phyloP scores from a whole-genome alignment of 805 yeast genomes.

The Wickerhamiella allomyrinae region DNA sequence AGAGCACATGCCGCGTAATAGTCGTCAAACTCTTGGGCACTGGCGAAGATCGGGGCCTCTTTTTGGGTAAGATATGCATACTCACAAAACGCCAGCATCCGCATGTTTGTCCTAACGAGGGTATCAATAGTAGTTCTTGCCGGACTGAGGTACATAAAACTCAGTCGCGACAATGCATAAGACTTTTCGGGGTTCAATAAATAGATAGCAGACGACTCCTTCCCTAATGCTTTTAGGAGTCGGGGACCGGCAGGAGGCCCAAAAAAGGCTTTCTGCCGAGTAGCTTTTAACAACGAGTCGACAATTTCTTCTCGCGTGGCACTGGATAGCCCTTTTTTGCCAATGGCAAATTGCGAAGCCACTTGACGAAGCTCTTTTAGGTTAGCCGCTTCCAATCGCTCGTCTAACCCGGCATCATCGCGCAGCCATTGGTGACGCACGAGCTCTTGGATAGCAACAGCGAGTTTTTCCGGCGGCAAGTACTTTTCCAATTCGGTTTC shows the following conservation, averaged over 20 bases:
- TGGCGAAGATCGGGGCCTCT: constrained; percentile 15
- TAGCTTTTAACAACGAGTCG: constrained; percentile 7
- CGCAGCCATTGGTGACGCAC: constrained; percentile 8
- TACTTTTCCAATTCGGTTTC: constrained; percentile 15
- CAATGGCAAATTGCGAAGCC: constrained; percentile 7
- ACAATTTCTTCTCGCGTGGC: constrained; percentile 1
- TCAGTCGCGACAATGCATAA: constrained; percentile 8
- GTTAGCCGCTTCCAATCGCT: constrained; percentile 11
- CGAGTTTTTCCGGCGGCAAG: constrained; percentile 13
- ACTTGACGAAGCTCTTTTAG: constrained; percentile 13
- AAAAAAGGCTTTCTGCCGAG: constrained; percentile 12
- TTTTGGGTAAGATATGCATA: constrained; percentile 14
- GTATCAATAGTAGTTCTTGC: constrained; percentile 15
- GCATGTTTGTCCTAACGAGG: constrained; percentile 17
- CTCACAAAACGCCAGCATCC: constrained; percentile 12
- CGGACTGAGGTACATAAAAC: constrained; percentile 16
- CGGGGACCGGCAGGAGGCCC: constrained; percentile 3
- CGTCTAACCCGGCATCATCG: constrained; percentile 5
- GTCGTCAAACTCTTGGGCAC: constrained; percentile 8
- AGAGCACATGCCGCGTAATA: constrained; percentile 14
- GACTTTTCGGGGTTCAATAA: constrained; percentile 4
- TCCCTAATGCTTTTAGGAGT: constrained; percentile 5
- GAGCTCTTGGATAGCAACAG: constrained; percentile 8
- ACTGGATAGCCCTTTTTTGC: constrained; percentile 6
- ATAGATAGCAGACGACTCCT: constrained; percentile 6